Conservation (phyloP, 1,284 basidiomycete species). For the Leucoagaricus sp. region DNA sequence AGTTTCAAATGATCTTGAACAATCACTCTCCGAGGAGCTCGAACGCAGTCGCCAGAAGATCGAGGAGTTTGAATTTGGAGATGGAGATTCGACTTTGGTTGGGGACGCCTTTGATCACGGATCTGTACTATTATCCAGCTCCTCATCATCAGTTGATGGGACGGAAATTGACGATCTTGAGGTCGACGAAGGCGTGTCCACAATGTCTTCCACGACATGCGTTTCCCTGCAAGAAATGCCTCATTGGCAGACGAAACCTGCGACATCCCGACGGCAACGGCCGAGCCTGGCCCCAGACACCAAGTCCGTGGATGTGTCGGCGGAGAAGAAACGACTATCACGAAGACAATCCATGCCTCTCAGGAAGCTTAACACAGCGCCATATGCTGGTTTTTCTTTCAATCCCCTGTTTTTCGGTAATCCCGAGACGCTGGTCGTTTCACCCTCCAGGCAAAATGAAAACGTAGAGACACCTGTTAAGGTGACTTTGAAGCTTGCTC, state of each 20-base stretch:
- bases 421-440: slow-evolving; percentile 12
- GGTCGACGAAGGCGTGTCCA: slow-evolving; percentile 18
- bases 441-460: slow-evolving; percentile 8
- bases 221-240: slow-evolving; percentile 7
- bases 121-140: not conserved
- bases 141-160: slow-evolving; percentile 4
- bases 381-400: slow-evolving; percentile 21
- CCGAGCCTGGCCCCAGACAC: not conserved
- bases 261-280: not conserved
- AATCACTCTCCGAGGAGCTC: slow-evolving; percentile 30
- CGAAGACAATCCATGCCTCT: slow-evolving; percentile 8
- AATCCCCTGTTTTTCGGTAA: slow-evolving; percentile 23
- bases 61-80: slow-evolving; percentile 6
- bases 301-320: not conserved
- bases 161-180: slow-evolving; percentile 14
- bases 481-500: slow-evolving; percentile 1
- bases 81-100: slow-evolving; percentile 10
- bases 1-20: slow-evolving; percentile 39
- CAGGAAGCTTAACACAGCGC: slow-evolving; percentile 13
- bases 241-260: not conserved
- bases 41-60: slow-evolving; percentile 4
- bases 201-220: slow-evolving; percentile 19
- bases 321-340: not conserved
- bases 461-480: slow-evolving; percentile 6
- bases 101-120: slow-evolving; percentile 6